phyloP scores from a whole-genome alignment of 2,329 filamentous ascomycete genomes.

The Claviceps maximensis region DNA sequence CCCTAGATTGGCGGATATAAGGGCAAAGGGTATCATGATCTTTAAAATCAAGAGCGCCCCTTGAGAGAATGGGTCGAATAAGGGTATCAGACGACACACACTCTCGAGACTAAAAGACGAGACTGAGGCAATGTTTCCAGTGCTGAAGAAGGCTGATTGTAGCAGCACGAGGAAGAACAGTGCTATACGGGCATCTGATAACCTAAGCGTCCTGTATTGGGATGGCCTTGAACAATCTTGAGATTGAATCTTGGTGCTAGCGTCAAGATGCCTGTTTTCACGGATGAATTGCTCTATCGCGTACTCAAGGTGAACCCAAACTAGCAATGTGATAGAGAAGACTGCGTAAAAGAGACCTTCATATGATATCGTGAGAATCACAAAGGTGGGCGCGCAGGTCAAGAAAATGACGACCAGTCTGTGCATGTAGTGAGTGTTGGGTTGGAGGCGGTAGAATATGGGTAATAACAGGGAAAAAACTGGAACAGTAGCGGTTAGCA shows the following conservation, averaged over 20 bases:
- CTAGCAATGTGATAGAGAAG: constrained; percentile 69
- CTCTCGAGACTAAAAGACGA: constrained; percentile 90
- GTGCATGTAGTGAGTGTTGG: constrained; percentile 81
- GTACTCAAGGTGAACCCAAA: constrained; percentile 78
- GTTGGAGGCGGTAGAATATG: constrained; percentile 64
- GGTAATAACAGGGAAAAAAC: constrained; percentile 67
- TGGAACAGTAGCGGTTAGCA: constrained; percentile 17
- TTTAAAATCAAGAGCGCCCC: constrained; percentile 78
- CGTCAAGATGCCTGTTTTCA: not conserved
- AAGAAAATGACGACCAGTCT: constrained; percentile 81
- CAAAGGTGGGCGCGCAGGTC: constrained; percentile 82
- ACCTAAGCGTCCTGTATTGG: constrained; percentile 50
- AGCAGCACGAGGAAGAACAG: constrained; percentile 93
- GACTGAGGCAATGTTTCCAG: constrained; percentile 87
- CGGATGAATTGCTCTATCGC: not conserved
- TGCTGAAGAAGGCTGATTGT: constrained; percentile 93
- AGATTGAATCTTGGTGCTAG: not conserved
- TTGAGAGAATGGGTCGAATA: constrained; percentile 91
- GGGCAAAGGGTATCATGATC: constrained; percentile 80
- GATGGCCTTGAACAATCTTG: constrained; percentile 1
- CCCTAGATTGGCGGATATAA: constrained; percentile 88
- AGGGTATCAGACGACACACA: constrained; percentile 71
- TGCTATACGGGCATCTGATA: constrained; percentile 77
- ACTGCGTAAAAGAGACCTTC: constrained; percentile 92
- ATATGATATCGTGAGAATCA: constrained; percentile 94